Evolutionary conservation across 768 basidiomycete genomes (phyloP), one percentile per base, ranked within the genome.

Genomic region (Auriscalpium orientale): DNA sequence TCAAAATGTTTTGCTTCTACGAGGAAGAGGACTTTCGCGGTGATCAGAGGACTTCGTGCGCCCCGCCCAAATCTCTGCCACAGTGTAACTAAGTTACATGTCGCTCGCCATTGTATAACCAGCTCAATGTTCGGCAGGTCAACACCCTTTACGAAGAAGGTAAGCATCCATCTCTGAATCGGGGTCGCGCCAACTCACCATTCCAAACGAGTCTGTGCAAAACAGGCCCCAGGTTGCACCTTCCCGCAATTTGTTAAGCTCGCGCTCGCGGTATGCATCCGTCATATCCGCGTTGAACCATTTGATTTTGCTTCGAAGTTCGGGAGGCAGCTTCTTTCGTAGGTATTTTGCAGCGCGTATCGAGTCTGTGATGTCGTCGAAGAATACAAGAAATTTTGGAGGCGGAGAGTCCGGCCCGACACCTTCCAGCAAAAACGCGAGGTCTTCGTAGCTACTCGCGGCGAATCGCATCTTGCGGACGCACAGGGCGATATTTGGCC

Each of bases 61-160:
- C 58, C 72, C 16, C 64, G 65, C 1, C 73, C 72, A 51, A 72
- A 66, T 2, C 67, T 55, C 55, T 76, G 73, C 70, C 68, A 70
- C 2, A 74, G 54, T 0, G 66, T 63, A 3, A 60, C 56, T 6
- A 72, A 37, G 28, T 55, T 52, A 53, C 65, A 67, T 7, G 63
- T 65, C 0, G 58, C 67, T 20, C 54, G 53, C 61, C 62, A 75
- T 52, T 74, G 74, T 11, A 76, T 65, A 18, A 75, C 66, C 20
- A 74, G 49, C 9, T 56, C 34, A 4, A 76, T 68, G 54, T 68
- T 66, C 2, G 69, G 57, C 2, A 75, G 13, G 46, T 76, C 69
- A 40, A 76, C 61, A 6, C 73, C 72, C 74, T 74, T 51, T 35
- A 5, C 22, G 22, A 28, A 5, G 5, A 2, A 28, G 22, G 22